These are phyloP conservation scores for Colletotrichum theobromicola DNA, from an alignment of 2,329 filamentous ascomycete genomes.

Conservation along the genomic window DNA sequence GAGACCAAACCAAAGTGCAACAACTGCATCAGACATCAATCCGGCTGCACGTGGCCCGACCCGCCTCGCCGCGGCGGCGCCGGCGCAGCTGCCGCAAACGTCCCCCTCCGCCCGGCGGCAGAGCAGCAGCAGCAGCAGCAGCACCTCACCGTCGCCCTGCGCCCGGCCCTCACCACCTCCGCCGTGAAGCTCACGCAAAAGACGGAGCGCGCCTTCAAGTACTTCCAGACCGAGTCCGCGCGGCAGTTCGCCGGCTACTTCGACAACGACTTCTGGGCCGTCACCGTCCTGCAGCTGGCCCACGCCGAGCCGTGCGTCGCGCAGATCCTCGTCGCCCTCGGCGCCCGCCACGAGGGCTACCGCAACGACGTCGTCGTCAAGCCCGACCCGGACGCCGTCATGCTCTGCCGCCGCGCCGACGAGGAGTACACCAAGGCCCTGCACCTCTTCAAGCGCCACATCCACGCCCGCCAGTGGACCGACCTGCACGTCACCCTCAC, in stretches of 20 bases:
- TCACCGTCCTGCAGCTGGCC: not conserved
- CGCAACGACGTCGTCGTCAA: not conserved
- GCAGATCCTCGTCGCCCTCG: slow-evolving; percentile 13
- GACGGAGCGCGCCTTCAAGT: not conserved
- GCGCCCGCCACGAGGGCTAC: slow-evolving; percentile 5
- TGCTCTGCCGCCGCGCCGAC: not conserved
- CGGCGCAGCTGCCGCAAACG: not conserved
- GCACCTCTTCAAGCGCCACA: not conserved
- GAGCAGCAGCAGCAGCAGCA: not conserved
- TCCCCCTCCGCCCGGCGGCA: not conserved
- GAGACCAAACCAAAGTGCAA: not conserved
- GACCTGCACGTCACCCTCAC: slow-evolving; percentile 12
- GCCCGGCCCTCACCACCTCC: not conserved
- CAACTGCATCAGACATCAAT: not conserved
- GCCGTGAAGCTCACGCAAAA: not conserved
- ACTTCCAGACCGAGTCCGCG: not conserved
- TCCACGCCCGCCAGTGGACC: not conserved
- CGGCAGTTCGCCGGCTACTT: not conserved
- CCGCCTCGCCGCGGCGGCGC: not conserved
- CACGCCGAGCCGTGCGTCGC: not conserved
- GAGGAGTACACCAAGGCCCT: not conserved
- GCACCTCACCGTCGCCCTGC: not conserved
- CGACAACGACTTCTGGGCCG: slow-evolving; percentile 5
- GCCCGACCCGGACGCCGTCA: not conserved
- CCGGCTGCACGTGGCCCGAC: not conserved